Evolutionary conservation across 208 protist genomes (phyloP).

Genomic region (Trypanosoma conorhini): DNA sequence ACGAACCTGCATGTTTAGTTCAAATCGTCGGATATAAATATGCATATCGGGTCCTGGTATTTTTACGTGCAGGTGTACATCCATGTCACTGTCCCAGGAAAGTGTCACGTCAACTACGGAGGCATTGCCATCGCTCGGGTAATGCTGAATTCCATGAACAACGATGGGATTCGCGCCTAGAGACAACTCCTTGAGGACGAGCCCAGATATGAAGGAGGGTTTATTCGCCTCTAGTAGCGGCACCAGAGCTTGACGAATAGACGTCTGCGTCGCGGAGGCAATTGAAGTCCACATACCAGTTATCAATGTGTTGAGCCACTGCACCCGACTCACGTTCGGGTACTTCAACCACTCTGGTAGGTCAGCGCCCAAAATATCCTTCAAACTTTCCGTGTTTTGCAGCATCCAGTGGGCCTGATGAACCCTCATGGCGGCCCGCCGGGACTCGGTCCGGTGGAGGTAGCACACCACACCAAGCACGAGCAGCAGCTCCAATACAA

Average conservation of each 20-base stretch:
- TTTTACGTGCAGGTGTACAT: conserved; percentile 52
- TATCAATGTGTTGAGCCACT: conserved; percentile 70
- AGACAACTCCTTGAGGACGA: conserved; percentile 46
- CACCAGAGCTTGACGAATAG: conserved; percentile 37
- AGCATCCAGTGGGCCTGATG: conserved; percentile 47
- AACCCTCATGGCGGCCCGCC: conserved; percentile 29
- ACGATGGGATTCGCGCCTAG: conserved; percentile 55
- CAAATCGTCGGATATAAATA: conserved; percentile 54
- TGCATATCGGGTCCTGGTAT: conserved; percentile 70
- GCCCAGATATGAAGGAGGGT: conserved; percentile 53
- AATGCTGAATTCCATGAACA: conserved; percentile 68
- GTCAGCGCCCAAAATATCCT: conserved; percentile 46
- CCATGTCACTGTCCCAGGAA: conserved; percentile 70
- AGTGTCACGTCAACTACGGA: conserved; percentile 66
- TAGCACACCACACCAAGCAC: conserved; percentile 51
- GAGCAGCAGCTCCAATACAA: conserved; percentile 58
- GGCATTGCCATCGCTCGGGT: conserved; percentile 43
- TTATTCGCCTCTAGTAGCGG: conserved; percentile 52
- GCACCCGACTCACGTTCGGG: conserved; percentile 62
- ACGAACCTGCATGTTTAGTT: conserved; percentile 59
- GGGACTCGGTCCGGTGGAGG: conserved; percentile 31
- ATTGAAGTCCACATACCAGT: conserved; percentile 62
- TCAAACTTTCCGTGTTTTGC: conserved; percentile 40
- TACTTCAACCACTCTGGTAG: conserved; percentile 74
- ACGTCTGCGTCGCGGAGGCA: conserved; percentile 47